Percentiles rank a stretch among this genome's conserved stretches.
Evolutionary conservation across 768 basidiomycete genomes (phyloP).

Genomic region (Pleurotus eryngii): DNA sequence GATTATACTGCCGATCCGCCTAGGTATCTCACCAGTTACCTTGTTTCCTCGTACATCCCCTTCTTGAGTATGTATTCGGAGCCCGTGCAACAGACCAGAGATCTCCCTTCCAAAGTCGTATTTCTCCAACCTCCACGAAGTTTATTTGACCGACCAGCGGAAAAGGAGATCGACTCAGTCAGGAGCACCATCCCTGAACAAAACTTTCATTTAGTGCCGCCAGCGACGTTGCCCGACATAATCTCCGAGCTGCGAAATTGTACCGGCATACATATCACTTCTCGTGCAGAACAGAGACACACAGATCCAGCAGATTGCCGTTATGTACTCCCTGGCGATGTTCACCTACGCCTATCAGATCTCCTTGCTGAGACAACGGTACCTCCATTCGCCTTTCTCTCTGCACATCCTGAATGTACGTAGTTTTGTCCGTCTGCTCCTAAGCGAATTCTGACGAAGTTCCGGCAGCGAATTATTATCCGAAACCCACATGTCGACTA

Average conservation of each 20-base stretch:
- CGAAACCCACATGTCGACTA: not conserved
- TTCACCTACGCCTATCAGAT: not conserved
- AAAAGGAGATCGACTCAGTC: not conserved
- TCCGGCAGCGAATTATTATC: too few species aligned
- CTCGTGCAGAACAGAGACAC: not conserved
- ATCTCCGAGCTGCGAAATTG: not conserved
- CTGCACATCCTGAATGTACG: not conserved
- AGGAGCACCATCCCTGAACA: not conserved
- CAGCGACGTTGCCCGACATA: not conserved
- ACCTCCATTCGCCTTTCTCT: not conserved
- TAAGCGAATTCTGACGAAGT: not conserved
- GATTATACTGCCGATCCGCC: conserved; percentile 11
- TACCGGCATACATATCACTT: not conserved
- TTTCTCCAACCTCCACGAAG: not conserved
- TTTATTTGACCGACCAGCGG: not conserved
- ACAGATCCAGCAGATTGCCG: not conserved
- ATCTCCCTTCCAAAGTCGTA: not conserved
- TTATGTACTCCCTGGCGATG: not conserved
- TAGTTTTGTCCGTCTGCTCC: not conserved
- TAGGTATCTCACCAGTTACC: conserved; percentile 7
- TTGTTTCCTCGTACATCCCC: conserved; percentile 16
- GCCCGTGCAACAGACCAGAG: too few species aligned
- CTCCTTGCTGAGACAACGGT: not conserved
- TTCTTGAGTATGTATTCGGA: conserved; percentile 1
- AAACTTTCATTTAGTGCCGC: not conserved